Evolutionary conservation across 108 stramenopile genomes (phyloP).

Genomic region (Schizochytrium sp.): DNA sequence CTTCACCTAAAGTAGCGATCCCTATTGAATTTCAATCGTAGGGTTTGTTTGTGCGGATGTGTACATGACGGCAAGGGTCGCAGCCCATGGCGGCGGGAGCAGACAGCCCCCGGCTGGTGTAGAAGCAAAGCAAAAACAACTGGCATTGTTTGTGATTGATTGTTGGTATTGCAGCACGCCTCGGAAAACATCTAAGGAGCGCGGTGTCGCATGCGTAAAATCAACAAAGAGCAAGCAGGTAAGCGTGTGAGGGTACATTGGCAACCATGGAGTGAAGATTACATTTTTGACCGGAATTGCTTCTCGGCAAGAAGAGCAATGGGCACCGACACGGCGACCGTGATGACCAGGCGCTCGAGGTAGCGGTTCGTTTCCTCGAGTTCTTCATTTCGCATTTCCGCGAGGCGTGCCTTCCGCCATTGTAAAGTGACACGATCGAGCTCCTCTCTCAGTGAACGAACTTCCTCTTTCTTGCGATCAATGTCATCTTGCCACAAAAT

Average conservation of each 20-base stretch:
- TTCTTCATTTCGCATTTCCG: conserved; percentile 31
- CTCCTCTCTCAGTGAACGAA: conserved; percentile 46
- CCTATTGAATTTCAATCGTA: background rate
- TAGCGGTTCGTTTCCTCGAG: conserved; percentile 52
- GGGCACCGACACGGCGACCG: conserved; percentile 47
- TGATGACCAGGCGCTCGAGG: conserved; percentile 54
- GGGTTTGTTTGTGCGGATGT: conserved; percentile 10
- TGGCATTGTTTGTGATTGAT: background rate
- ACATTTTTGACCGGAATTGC: conserved; percentile 46
- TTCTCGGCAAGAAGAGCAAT: conserved; percentile 56
- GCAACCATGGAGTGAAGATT: background rate
- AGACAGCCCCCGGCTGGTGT: background rate
- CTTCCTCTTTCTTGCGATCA: conserved; percentile 45
- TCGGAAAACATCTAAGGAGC: background rate
- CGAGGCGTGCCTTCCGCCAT: conserved; percentile 55
- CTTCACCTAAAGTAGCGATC: background rate
- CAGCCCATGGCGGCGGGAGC: background rate
- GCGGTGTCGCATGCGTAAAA: background rate
- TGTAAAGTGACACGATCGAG: conserved; percentile 26
- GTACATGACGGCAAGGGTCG: background rate
- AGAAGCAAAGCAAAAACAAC: background rate
- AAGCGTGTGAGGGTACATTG: conserved; percentile 1
- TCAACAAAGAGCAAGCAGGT: background rate
- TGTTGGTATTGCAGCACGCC: background rate
- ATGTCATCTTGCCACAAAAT: conserved; percentile 20